phyloP scores from a whole-genome alignment of 352 stramenopile species.

The Phytopythium sindhum region DNA sequence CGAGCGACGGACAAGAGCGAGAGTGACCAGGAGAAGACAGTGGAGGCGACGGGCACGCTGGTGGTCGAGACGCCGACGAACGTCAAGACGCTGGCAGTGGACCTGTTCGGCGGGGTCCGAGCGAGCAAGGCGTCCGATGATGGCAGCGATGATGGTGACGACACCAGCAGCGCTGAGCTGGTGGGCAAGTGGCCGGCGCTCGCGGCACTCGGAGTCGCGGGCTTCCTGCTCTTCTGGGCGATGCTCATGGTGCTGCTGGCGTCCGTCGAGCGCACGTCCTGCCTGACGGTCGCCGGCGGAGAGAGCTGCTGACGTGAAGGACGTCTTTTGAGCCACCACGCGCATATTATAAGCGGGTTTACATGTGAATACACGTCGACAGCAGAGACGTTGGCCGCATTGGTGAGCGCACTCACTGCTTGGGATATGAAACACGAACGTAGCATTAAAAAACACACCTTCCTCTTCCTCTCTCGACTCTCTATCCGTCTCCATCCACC shows the following conservation, averaged over 20 bases:
- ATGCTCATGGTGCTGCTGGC: slow-evolving; percentile 49
- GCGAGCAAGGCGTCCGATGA: neutral
- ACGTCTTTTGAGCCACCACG: neutral
- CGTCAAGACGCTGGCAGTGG: neutral
- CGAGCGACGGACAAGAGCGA: slow-evolving; percentile 26
- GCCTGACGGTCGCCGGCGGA: slow-evolving; percentile 57
- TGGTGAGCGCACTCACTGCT: neutral
- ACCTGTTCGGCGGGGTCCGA: neutral
- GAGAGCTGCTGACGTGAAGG: slow-evolving; percentile 42
- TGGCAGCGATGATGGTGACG: neutral
- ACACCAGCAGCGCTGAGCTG: neutral
- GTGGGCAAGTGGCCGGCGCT: slow-evolving; percentile 23
- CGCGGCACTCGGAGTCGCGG: slow-evolving; percentile 18
- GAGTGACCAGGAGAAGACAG: slow-evolving; percentile 1
- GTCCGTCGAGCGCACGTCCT: slow-evolving; percentile 50
- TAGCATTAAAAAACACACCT: slow-evolving; percentile 6
- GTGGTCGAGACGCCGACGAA: slow-evolving; percentile 7
- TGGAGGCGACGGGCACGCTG: neutral
- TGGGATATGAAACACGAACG: slow-evolving; percentile 6
- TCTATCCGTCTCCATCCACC: neutral
- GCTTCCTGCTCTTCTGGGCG: slow-evolving; percentile 50
- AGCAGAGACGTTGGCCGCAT: neutral
- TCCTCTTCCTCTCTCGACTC: neutral
- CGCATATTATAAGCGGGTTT: neutral
- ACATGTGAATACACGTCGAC: neutral